phyloP scores from a whole-genome alignment of 2,329 filamentous ascomycete genomes.

The Epichloe brachyelytri region DNA sequence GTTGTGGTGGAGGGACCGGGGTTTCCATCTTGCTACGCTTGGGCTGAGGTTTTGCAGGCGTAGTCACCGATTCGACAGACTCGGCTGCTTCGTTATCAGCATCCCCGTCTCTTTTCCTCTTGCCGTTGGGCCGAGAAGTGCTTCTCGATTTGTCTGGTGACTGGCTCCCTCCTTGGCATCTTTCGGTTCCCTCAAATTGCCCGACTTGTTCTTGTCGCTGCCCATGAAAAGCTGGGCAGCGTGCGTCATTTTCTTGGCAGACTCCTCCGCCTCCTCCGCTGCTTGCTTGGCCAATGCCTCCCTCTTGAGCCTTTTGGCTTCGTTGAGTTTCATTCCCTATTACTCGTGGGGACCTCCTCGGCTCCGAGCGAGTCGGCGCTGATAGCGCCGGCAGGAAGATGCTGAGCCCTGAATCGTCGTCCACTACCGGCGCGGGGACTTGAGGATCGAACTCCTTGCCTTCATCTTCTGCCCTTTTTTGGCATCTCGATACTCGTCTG shows the following conservation, averaged over 20 bases:
- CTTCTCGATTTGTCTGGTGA: conserved; percentile 15
- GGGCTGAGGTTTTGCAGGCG: conserved; percentile 24
- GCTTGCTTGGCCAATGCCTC: conserved; percentile 50
- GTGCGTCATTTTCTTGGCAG: conserved; percentile 38
- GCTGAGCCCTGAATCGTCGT: conserved; percentile 36
- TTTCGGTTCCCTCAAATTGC: conserved; percentile 14
- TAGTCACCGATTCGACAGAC: conserved; percentile 11
- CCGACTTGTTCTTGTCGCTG: conserved; percentile 7
- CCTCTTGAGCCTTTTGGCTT: conserved; percentile 61
- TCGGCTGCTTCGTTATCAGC: conserved; percentile 19
- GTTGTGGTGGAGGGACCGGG: conserved; percentile 35
- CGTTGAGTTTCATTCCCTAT: conserved; percentile 66
- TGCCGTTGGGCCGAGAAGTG: conserved; percentile 22
- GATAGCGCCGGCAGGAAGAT: conserved; percentile 46
- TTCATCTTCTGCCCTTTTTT: conserved; percentile 51
- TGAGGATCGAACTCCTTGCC: conserved; percentile 45
- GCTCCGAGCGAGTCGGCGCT: conserved; percentile 41
- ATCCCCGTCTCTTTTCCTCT: conserved; percentile 33
- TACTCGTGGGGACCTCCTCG: conserved; percentile 52
- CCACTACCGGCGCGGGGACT: conserved; percentile 25
- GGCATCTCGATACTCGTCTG: conserved; percentile 47
- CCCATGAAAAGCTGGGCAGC: conserved; percentile 31
- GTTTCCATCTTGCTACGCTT: conserved; percentile 47
- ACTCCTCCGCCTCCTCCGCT: conserved; percentile 48
- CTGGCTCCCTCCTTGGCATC: conserved; percentile 11